Conservation (phyloP, 192 early-diverging fungal genomes). For the Coemansia sp. region DNA sequence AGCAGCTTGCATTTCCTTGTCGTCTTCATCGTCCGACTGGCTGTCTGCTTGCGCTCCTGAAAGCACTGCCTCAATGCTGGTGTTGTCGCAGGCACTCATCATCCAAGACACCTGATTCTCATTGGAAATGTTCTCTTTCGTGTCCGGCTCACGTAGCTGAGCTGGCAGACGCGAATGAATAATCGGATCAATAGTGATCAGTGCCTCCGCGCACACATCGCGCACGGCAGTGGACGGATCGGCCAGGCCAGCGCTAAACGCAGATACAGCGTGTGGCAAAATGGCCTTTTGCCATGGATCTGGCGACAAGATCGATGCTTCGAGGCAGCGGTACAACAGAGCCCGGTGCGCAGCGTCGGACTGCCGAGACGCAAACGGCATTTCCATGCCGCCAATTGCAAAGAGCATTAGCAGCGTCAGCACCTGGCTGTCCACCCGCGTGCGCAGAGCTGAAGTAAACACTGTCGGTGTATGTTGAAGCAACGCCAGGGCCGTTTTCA, state of each 20-base stretch:
- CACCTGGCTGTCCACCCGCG: conserved; percentile 32
- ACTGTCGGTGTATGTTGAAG: conserved; percentile 32
- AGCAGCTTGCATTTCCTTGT: neutral
- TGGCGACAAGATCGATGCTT: conserved; percentile 47
- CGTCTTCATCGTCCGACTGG: neutral
- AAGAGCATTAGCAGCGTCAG: conserved; percentile 39
- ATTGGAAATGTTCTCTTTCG: conserved; percentile 19
- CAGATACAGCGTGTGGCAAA: conserved; percentile 39
- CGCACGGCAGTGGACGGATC: conserved; percentile 26
- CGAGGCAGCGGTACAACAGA: conserved; percentile 29
- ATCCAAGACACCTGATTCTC: conserved; percentile 16
- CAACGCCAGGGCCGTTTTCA: conserved; percentile 19
- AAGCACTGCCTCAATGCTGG: conserved; percentile 21
- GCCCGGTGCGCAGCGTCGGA: conserved; percentile 21
- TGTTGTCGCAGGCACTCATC: conserved; percentile 10
- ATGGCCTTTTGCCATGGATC: conserved; percentile 50
- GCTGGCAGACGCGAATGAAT: conserved; percentile 47
- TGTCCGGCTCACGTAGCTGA: conserved; percentile 44
- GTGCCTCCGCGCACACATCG: conserved; percentile 15
- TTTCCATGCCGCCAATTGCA: conserved; percentile 25
- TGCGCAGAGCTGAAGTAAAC: conserved; percentile 27
- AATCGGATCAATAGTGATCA: conserved; percentile 35
- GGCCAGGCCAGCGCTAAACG: conserved; percentile 31
- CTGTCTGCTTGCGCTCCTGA: conserved; percentile 9
- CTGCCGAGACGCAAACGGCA: conserved; percentile 30